These are phyloP conservation scores for Globisporangium orthogonon DNA, from an alignment of 352 stramenopile genomes.

Conservation along the genomic window DNA sequence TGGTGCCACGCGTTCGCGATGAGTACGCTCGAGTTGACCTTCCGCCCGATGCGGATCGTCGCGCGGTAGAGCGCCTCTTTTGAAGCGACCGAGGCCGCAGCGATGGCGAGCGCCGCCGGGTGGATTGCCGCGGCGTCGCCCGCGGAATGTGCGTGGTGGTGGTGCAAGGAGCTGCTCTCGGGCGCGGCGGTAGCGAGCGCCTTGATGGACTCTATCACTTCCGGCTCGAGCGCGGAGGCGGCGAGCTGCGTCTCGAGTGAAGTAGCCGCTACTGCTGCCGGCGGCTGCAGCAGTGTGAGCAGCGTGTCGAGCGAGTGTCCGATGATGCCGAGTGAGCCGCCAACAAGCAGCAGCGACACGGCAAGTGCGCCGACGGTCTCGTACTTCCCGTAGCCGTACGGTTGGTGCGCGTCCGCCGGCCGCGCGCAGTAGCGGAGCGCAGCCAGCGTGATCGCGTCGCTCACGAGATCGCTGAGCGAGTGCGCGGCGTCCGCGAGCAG, in stretches of 20 bases:
- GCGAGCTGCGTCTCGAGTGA: constrained; percentile 5
- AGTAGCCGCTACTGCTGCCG: background rate
- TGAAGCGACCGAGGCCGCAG: constrained; percentile 74
- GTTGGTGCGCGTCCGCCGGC: constrained; percentile 88
- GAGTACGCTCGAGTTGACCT: constrained; percentile 89
- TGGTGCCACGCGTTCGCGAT: constrained; percentile 96
- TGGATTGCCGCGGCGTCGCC: constrained; percentile 27
- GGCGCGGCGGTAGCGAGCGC: background rate
- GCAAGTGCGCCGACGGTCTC: constrained; percentile 63
- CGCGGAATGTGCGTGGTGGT: too few relatives aligned
- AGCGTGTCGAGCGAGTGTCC: constrained; percentile 62
- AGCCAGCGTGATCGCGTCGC: constrained; percentile 92
- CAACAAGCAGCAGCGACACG: constrained; percentile 56
- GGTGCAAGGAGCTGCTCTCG: too few relatives aligned
- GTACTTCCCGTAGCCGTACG: constrained; percentile 77
- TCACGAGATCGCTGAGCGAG: constrained; percentile 92
- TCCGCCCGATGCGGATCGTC: constrained; percentile 86
- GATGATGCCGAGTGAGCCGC: constrained; percentile 59
- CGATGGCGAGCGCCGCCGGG: constrained; percentile 75
- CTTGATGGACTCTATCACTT: constrained; percentile 29
- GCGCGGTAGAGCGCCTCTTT: constrained; percentile 92
- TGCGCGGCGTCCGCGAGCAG: constrained; percentile 94
- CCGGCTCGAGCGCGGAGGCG: constrained; percentile 3
- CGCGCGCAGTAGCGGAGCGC: constrained; percentile 86
- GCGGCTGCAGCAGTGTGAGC: constrained; percentile 35